These are phyloP conservation scores for Amanita pallidorosea DNA, from an alignment of 768 basidiomycete species.

Conservation along the genomic window DNA sequence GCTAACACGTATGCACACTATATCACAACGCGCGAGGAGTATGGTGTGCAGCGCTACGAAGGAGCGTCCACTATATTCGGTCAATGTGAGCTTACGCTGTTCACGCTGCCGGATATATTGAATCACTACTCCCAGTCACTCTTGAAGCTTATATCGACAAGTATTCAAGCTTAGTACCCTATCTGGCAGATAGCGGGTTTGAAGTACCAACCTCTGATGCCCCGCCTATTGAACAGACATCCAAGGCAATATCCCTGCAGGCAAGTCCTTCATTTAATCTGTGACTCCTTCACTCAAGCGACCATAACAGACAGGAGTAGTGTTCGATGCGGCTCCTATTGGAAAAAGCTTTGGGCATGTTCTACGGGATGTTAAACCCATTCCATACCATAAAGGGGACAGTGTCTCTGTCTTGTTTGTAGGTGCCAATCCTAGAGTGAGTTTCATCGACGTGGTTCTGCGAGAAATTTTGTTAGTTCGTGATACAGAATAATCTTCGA, in stretches of 20 bases:
- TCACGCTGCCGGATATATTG: not conserved
- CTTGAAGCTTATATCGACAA: conserved; percentile 76
- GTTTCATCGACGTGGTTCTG: conserved; percentile 13
- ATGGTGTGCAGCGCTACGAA: conserved; percentile 67
- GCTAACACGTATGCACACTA: conserved; percentile 76
- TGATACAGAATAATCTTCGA: conserved; percentile 58
- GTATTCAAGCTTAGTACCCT: conserved; percentile 56
- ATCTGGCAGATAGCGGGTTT: conserved; percentile 38
- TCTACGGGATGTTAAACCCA: conserved; percentile 38
- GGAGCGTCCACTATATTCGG: conserved; percentile 76
- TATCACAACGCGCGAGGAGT: conserved; percentile 64
- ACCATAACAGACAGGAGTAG: conserved; percentile 39
- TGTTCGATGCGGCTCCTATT: conserved; percentile 47
- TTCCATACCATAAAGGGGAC: conserved; percentile 42
- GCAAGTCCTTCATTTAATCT: conserved; percentile 19
- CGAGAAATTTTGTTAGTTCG: conserved; percentile 2
- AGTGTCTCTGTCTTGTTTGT: conserved; percentile 56
- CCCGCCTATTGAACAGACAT: conserved; percentile 53
- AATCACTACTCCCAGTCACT: conserved; percentile 33
- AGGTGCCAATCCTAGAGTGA: conserved; percentile 69
- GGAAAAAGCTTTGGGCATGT: conserved; percentile 55
- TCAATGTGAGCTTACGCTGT: conserved; percentile 35
- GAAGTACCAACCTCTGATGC: conserved; percentile 50
- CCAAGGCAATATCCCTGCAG: conserved; percentile 58
- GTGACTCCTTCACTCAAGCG: not conserved